Base-by-base conservation (phyloP, 108 stramenopile genomes). In the Cylindrotheca closterium region DNA sequence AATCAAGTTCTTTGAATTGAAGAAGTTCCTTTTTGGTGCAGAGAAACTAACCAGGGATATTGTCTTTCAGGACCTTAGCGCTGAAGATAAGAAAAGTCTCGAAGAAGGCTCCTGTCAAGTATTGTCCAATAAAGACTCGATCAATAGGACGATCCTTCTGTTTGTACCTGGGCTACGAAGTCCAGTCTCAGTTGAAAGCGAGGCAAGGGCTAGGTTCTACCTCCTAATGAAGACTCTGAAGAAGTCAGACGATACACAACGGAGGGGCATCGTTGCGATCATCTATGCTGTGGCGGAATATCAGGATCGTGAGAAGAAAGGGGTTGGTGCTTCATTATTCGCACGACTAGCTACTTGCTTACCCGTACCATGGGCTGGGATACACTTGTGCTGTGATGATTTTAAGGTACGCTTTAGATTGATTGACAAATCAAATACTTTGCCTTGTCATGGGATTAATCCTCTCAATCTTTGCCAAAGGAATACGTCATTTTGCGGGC, bases 1-100 rank as follows among this genome's bases (percentile, higher is more conserved):
- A 49, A 58, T 71, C 0, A 17, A 52, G 22, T 31, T 73, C 30
- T 73, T 77, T 21, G 75, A 80, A 26, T 29, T 47, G 7, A 73
- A 73, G 59, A 37, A 30, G 33, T 2, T 47, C 3, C 49, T 73
- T 1, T 73, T 73, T 59, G 72, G 72, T 3, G 51, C 48, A n/a
- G 70, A 79, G 5, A 55, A 58, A 23, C 42, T 66, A 25, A 63
- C 42, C 4, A 28, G 72, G 30, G 63, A 63, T 10, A 34, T 71
- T 4, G 33, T 32, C 1, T 33, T 55, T 19, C 58, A 52, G 0
- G 64, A 66, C 55, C 32, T 73, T 18, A 4, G 15, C 21, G 53
- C 0, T 0, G 30, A 55, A 3, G 65, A 60, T 52, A 34, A 37
- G 19, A 24, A 54, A 4, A 23, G 29, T 7, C 55, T 73, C 42